Evolutionary conservation across 1,284 basidiomycete species (phyloP), one percentile per base, ranked within the genome.

Genomic region (Microbotryomycetes sp.): DNA sequence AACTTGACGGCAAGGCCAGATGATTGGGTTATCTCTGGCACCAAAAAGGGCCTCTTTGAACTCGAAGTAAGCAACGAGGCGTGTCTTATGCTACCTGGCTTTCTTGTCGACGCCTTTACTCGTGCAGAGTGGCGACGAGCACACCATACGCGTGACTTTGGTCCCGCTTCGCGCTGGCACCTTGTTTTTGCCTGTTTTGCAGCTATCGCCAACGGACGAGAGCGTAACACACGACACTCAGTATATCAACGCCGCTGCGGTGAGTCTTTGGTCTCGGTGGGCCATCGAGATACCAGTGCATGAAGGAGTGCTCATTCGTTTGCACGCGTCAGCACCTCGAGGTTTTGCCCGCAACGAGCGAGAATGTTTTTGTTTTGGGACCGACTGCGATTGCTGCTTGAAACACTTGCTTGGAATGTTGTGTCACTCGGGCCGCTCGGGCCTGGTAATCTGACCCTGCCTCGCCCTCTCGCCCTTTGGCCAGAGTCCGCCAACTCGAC

Each of bases 11-110:
- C 87, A 63, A 86, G 89, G 65, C 80, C 83, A 74, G 79, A 83
- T 15, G 88, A 89, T 67, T 91, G 89, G 89, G 78, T 91, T 2
- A 81, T 91, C 15, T 87, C 86, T 65, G 89, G 89, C 11, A 80
- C 81, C 47, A 89, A 88, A 73, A 81, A 84, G 53, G 89, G 88
- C 1, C 85, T 88, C 67, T 89, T 89, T 68, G 65, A 79, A 27
- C 87, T 86, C 11, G 80, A 76, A 75, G 87, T 86, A 69, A 61
- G 79, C 65, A 31, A 23, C 13, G 13, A 56, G 51, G 26, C 5
- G 21, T 52, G 23, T 26, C 35, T 57, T 57, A 69, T 56, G 11
- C 18, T 41, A 18, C 35, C 35, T 41, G 9, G 35, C 9, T 11
- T 41, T 41, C 18, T 41, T 41, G 11, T 9, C 11, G 18, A 41